These are phyloP conservation scores for Vaccinium macrocarpon DNA, from an alignment of 148 eudicot genomes.

Conservation along the genomic window DNA sequence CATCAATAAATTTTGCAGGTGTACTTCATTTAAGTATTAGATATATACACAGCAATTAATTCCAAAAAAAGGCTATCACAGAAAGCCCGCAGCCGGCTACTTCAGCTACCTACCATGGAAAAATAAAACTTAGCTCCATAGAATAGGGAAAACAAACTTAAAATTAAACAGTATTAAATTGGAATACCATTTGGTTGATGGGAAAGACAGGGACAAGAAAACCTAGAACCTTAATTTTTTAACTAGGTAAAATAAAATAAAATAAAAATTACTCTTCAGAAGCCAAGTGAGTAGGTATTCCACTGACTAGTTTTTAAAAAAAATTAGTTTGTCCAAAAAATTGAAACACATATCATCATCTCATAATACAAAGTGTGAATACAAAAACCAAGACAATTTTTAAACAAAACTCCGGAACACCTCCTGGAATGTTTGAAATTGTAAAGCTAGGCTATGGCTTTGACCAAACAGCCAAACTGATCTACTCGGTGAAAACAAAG, in stretches of 20 bases:
- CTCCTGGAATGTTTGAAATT: too few relatives aligned
- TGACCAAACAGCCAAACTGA: not conserved
- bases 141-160: not conserved
- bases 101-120: not conserved
- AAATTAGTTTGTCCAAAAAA: too few relatives aligned
- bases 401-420: too few relatives aligned
- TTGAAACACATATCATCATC: too few relatives aligned
- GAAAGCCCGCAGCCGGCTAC: not conserved
- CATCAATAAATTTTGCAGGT: not conserved
- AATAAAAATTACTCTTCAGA: not conserved
- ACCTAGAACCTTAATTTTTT: not conserved
- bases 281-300: not conserved
- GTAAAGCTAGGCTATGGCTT: not conserved
- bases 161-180: not conserved
- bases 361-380: too few relatives aligned
- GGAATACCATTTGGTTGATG: not conserved
- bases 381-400: too few relatives aligned
- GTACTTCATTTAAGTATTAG: not conserved
- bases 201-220: not conserved
- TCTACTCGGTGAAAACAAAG: not conserved
- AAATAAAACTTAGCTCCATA: not conserved
- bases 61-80: not conserved
- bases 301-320: too few relatives aligned
- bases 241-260: not conserved
- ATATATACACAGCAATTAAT: not conserved